Conservation (phyloP, 2,329 filamentous ascomycete species). For the Dichotomopilus funicola region DNA sequence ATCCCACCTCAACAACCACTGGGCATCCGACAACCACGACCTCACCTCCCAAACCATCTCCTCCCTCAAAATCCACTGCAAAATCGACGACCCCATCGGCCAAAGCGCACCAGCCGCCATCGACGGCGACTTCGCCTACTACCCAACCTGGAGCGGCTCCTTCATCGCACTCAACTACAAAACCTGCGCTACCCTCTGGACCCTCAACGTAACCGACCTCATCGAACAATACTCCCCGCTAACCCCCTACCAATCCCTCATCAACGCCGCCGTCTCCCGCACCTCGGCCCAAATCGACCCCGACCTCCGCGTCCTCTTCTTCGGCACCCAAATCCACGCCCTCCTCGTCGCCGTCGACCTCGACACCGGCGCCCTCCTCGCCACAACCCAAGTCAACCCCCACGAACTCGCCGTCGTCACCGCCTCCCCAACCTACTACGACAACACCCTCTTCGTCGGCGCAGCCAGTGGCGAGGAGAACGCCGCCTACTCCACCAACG, state of each 20-base stretch:
- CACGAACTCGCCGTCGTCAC: constrained; percentile 27
- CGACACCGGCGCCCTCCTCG: constrained; percentile 21
- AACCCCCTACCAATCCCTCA: neutral
- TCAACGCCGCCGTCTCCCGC: neutral
- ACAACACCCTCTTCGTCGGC: constrained; percentile 27
- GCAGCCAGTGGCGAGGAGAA: constrained; percentile 25
- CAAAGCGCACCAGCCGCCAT: neutral
- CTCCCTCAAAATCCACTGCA: neutral
- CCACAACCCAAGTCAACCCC: constrained; percentile 20
- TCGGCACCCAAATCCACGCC: constrained; percentile 25
- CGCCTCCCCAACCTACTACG: constrained; percentile 24
- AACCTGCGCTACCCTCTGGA: constrained; percentile 25
- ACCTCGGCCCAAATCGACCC: constrained; percentile 20
- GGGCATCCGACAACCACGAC: neutral
- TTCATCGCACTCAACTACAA: constrained; percentile 29
- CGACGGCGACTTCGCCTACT: constrained; percentile 23
- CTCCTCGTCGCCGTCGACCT: constrained; percentile 26
- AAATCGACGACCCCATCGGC: neutral
- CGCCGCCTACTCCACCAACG: constrained; percentile 9
- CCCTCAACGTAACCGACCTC: constrained; percentile 26
- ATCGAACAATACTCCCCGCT: constrained; percentile 14
- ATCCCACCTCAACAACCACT: neutral
- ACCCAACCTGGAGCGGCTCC: constrained; percentile 28
- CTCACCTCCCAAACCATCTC: neutral
- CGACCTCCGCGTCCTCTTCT: constrained; percentile 25